Evolutionary conservation across 345 rosid genomes (phyloP), one percentile per base, ranked within the genome.

Genomic region (Lenwebbia sp.): DNA sequence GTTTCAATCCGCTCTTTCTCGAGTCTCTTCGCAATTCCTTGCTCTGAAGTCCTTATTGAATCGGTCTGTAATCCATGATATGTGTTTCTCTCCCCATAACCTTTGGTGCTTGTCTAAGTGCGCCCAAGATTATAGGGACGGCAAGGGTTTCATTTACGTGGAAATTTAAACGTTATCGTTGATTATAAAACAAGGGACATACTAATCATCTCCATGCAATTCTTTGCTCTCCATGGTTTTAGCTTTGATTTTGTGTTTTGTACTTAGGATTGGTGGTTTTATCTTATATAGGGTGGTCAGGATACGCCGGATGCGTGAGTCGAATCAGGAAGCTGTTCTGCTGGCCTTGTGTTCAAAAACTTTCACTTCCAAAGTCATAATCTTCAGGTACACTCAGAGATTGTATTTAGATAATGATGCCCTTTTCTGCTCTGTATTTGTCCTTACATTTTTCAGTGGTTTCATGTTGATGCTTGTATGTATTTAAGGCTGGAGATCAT

Each of bases 311-410:
- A 93, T 92, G 89, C 98, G 96, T 52, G 99, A 95, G 90, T 92
- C 91, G 47, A 95, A 96, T 90, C 98, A 94, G 90, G 99, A 95
- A 91, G 98, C 99, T 5, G 98, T 97, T 89, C 99, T 97, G 86
- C 94, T 97, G 75, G 93, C 99, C 85, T 89, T 97, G 88, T 97
- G 99, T 91, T 90, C 98, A 54, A 94, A 95, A 90, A 94, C 98
- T 56, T 96, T 97, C 88, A 94, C 91, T 62, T 91, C 94, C 85
- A 96, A 92, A 94, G 99, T 91, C 85, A 96, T 97, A 65, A 88
- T 97, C 90, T 97, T 96, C 98, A 97, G 99, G 99, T 97, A 40
- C 28, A 11, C 70, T 54, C 53, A 13, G 56, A 7, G 22, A 53
- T 83, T 87, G 7, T 40, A 30, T 51, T 47, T 86, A 54, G 54